Base-by-base conservation (phyloP, 345 rosid genomes). In the Chamaenerion angustifolium region DNA sequence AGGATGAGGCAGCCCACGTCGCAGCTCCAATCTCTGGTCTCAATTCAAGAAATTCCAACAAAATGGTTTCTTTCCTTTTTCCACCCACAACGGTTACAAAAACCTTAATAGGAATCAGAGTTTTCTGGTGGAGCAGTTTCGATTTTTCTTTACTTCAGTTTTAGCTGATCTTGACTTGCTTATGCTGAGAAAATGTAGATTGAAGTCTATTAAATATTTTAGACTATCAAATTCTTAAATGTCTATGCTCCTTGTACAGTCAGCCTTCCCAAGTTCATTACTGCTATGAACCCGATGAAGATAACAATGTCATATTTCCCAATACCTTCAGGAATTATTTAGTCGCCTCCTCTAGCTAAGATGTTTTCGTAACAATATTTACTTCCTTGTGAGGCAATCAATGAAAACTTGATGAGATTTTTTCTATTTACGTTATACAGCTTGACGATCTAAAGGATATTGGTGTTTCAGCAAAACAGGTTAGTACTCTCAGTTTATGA, bases 361-460 rank as follows among this genome's bases (percentile, higher is more conserved):
- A 23, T 21, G 25, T 21, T 21, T 12, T 18, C 45, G 14, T 9
- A 16, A 44, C 43, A 19, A 16, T 4, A 44, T 17, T 21, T 41
- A 44, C 43, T 52, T 14, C 16, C 2, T 4, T 21, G 25, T 21
- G 25, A 21, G 23, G 1, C 35, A 2, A 51, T 16, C 16, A 7
- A 6, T 11, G 11, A 1, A 19, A 45, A 42, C 40, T 47, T 12
- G 16, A 11, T 40, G 46, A 49, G 56, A 57, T 25, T 21, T 16
- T 52, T 46, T 58, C 11, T 43, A 27, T 17, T 47, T 19, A 51
- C 48, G 14, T 52, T 45, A 8, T 25, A 48, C 79, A 86, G 92
- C 71, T 86, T 40, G 86, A 82, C 48, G 85, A 77, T 60, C 46
- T 85, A 56, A 72, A 80, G 64, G 77, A 55, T 11, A 62, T 79